phyloP scores from a whole-genome alignment of 2,329 filamentous ascomycete genomes.

The Camptophora hylomeconis region DNA sequence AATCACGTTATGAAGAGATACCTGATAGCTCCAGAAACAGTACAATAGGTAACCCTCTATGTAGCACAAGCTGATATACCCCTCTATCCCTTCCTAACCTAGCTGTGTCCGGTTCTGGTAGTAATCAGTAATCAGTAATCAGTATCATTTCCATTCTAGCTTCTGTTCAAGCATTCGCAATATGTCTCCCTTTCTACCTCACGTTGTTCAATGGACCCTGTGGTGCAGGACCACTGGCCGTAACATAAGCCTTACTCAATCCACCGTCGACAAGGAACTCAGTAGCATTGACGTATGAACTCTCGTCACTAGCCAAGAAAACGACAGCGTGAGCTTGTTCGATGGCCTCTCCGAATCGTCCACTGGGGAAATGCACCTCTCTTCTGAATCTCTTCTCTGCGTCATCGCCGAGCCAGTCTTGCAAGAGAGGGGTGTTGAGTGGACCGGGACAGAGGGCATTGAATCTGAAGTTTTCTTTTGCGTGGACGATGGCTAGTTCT shows the following conservation, averaged over 20 bases:
- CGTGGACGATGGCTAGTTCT: conserved; percentile 84
- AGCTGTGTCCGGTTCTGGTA: no score
- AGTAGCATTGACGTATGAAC: conserved; percentile 76
- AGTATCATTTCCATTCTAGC: no score
- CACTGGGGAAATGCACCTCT: conserved; percentile 79
- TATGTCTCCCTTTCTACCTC: no score
- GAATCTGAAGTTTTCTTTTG: conserved; percentile 78
- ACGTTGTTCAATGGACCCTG: conserved; percentile 36
- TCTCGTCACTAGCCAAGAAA: conserved; percentile 77
- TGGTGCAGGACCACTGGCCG: conserved; percentile 44
- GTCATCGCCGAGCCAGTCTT: conserved; percentile 90
- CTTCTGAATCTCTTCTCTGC: conserved; percentile 65
- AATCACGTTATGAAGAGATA: no score
- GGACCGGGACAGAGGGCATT: conserved; percentile 84
- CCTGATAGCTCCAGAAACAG: no score
- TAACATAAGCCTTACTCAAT: conserved; percentile 82
- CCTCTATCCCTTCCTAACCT: no score
- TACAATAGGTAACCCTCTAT: no score
- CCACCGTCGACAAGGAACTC: conserved; percentile 95
- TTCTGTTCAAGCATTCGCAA: no score
- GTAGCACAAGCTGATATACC: no score
- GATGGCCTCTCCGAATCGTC: conserved; percentile 82
- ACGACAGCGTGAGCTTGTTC: conserved; percentile 85
- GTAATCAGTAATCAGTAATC: no score
- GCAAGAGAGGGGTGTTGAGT: conserved; percentile 79